These are phyloP conservation scores for Marasmius fiardii DNA, from an alignment of 1,284 basidiomycete species.

Conservation along the genomic window DNA sequence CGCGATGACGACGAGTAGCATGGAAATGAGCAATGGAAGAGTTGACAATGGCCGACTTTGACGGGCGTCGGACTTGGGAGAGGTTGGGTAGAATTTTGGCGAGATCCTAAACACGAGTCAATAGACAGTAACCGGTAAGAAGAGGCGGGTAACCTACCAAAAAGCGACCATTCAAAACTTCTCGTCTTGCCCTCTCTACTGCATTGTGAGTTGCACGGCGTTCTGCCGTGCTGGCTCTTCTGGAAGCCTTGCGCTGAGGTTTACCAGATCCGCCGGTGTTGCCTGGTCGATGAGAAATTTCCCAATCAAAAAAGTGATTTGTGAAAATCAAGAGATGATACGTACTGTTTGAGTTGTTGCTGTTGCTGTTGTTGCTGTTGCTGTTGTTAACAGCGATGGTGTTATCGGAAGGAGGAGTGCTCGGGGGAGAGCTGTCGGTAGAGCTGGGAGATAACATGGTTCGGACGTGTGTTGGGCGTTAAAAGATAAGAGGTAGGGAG, in stretches of 20 bases:
- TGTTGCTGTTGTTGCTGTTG: background rate
- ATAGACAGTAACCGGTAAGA: background rate
- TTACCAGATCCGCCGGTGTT: constrained; percentile 21
- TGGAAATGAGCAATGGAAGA: constrained; percentile 84
- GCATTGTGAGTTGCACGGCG: constrained; percentile 93
- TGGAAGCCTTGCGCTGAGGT: constrained; percentile 70
- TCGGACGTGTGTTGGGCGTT: constrained; percentile 17
- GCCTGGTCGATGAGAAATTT: background rate
- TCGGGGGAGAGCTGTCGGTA: constrained; percentile 22
- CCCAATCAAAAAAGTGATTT: background rate
- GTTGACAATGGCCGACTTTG: constrained; percentile 94
- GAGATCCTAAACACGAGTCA: constrained; percentile 58
- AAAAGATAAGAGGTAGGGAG: constrained; percentile 24
- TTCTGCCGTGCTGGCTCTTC: constrained; percentile 90
- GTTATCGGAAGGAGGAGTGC: constrained; percentile 22
- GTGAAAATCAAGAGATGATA: background rate
- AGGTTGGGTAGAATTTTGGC: constrained; percentile 88
- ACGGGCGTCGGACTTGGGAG: constrained; percentile 85
- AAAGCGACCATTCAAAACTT: constrained; percentile 89
- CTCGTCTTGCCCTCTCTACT: constrained; percentile 86
- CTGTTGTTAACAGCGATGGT: background rate
- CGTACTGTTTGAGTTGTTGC: background rate
- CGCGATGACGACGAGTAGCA: constrained; percentile 75
- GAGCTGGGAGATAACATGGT: constrained; percentile 6
- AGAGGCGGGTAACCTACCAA: constrained; percentile 49